These are phyloP conservation scores for Vachellia collinsii DNA, from an alignment of 306 rosid genomes.

Conservation along the genomic window DNA sequence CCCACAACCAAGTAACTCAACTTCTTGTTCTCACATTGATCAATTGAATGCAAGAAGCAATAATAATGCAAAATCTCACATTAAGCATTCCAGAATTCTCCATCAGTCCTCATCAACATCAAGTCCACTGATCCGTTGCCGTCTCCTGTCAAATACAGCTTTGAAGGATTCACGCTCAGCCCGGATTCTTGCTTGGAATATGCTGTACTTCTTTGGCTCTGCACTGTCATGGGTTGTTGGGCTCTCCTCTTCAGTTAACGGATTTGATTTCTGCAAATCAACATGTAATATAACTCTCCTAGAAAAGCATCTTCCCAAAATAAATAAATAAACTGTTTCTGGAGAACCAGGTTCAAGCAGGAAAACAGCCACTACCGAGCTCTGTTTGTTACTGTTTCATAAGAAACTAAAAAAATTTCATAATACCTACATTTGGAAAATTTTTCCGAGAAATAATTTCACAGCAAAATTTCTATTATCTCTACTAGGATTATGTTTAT, in stretches of 20 bases:
- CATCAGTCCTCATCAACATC: slow-evolving; percentile 66
- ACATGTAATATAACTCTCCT: slow-evolving; percentile 25
- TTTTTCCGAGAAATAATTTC: background rate
- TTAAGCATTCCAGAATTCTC: slow-evolving; percentile 23
- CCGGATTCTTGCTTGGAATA: slow-evolving; percentile 73
- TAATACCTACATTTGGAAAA: background rate
- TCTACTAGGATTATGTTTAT: background rate
- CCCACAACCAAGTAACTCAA: slow-evolving; percentile 29
- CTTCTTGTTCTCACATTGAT: slow-evolving; percentile 17
- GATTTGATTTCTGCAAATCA: slow-evolving; percentile 76
- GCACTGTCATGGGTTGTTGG: slow-evolving; percentile 27
- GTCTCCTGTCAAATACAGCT: slow-evolving; percentile 81
- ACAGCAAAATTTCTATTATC: background rate
- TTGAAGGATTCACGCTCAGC: slow-evolving; percentile 90
- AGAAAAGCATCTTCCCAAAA: slow-evolving; percentile 9
- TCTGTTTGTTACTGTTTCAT: background rate
- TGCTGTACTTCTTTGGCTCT: slow-evolving; percentile 57
- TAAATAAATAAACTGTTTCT: background rate
- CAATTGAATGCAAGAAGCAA: slow-evolving; percentile 27
- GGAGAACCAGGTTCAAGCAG: slow-evolving; percentile 8
- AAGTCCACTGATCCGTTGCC: slow-evolving; percentile 79
- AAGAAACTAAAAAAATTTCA: background rate
- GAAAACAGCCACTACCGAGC: background rate
- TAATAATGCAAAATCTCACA: background rate
- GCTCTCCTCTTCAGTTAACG: slow-evolving; percentile 60